These are phyloP conservation scores for Tetragonia tetragonoides DNA, from an alignment of 148 eudicot species.

Conservation along the genomic window DNA sequence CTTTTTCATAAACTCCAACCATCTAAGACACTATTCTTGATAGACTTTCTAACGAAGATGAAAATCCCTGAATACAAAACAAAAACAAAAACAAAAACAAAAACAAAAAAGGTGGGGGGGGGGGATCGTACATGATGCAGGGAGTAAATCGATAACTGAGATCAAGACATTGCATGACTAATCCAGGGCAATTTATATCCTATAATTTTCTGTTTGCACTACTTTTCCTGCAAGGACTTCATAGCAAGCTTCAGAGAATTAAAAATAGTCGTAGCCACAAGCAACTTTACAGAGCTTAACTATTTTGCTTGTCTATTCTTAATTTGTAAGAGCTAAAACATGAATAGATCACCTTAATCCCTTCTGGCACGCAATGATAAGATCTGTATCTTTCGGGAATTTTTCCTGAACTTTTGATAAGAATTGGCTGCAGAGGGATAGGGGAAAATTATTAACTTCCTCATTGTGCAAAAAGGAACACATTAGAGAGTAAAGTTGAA, in stretches of 20 bases:
- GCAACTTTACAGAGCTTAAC: background rate
- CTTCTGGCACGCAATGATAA: slow-evolving; percentile 95
- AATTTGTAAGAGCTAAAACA: slow-evolving; percentile 2
- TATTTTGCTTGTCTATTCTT: background rate
- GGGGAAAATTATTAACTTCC: slow-evolving; percentile 10
- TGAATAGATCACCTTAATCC: slow-evolving; percentile 68
- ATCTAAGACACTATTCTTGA: background rate
- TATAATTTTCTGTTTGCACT: background rate
- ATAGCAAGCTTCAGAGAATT: background rate
- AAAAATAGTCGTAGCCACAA: background rate
- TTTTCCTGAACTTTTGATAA: slow-evolving; percentile 53
- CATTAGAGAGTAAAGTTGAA: slow-evolving; percentile 3
- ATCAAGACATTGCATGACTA: background rate
- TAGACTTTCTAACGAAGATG: background rate
- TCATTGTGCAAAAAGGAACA: background rate
- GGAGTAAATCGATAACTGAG: background rate
- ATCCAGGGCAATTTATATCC: slow-evolving; percentile 3
- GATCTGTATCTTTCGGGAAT: slow-evolving; percentile 77
- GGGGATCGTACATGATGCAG: background rate
- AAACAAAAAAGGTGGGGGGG: too few relatives aligned
- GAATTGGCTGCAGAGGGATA: slow-evolving; percentile 47
- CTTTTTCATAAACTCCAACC: background rate
- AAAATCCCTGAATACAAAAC: background rate
- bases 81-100: too few relatives aligned
- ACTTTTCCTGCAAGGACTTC: background rate